Evolutionary conservation across 2,329 filamentous ascomycete genomes (phyloP), one percentile per base, ranked within the genome.

Genomic region (Corinectria fuckeliana): DNA sequence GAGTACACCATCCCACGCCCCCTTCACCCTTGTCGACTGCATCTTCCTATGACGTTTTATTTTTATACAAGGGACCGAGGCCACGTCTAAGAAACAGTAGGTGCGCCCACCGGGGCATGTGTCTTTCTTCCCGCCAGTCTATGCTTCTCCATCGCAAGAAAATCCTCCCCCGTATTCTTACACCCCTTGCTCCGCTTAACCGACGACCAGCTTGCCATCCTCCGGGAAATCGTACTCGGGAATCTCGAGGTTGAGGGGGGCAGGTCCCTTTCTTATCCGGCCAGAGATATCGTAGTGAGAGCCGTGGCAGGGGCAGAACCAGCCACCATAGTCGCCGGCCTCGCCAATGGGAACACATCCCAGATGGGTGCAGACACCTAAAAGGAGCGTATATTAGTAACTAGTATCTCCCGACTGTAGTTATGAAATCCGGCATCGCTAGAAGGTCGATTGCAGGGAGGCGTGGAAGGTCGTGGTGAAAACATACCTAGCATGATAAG

Each of bases 261-360:
- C 95, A 66, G 95, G 95, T 69, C 95, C 95, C 87, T 92, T 97
- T 85, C 95, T 90, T 87, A 97, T 92, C 81, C 95, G 93, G 79
- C 95, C 95, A 67, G 93, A 98, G 80, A 99, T 98, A 79, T 99
- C 95, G 88, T 99, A 99, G 86, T 99, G 95, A 71, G 93, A 97
- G 80, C 95, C 95, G 88, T 99, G 95, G 91, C 95, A 99, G 69
- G 95, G 95, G 86, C 95, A 99, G 91, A 99, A 99, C 95, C 95
- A 99, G 77, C 95, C 95, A 78, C 95, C 95, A 75, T 85, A 99
- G 81, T 99, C 96, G 79, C 95, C 95, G 67, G 95, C 92, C 85
- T 99, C 95, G 75, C 96, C 95, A 74, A 99, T 99, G 76, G 95
- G 95, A 71, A 99, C 95, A 87, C 95, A 99, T 82, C 95, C 95